These are phyloP conservation scores for Daldinia sp. DNA, from an alignment of 2,329 filamentous ascomycete species.

Conservation along the genomic window DNA sequence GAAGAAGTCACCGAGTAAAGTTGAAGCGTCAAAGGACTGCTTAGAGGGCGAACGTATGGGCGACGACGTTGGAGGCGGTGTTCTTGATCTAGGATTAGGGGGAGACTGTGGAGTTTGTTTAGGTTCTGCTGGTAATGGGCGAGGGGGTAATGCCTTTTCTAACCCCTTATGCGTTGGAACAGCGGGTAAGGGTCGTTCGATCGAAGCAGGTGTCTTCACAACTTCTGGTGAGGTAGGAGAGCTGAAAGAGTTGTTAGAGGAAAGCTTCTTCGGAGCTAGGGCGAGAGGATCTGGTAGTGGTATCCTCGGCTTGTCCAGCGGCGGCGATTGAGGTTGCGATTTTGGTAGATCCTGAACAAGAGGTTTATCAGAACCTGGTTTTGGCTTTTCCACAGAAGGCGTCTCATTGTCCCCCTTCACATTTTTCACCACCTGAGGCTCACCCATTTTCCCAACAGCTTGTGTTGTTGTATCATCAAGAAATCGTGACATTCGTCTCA, in stretches of 20 bases:
- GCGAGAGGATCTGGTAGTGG: constrained; percentile 49
- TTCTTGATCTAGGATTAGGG: constrained; percentile 41
- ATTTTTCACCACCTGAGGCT: constrained; percentile 44
- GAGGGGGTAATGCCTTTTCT: constrained; percentile 34
- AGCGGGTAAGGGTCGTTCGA: constrained; percentile 52
- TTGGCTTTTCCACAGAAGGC: constrained; percentile 32
- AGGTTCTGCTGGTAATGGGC: constrained; percentile 43
- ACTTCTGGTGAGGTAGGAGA: constrained; percentile 55
- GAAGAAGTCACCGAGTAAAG: constrained; percentile 81
- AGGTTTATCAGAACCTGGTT: constrained; percentile 37
- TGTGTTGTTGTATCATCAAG: constrained; percentile 59
- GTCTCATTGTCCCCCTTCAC: constrained; percentile 35
- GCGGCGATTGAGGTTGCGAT: constrained; percentile 43
- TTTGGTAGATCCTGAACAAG: constrained; percentile 34
- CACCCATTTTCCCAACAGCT: constrained; percentile 43
- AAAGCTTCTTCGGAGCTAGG: constrained; percentile 44
- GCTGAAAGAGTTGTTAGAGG: constrained; percentile 44
- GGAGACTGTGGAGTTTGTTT: constrained; percentile 41
- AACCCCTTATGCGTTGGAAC: constrained; percentile 46
- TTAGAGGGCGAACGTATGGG: constrained; percentile 63
- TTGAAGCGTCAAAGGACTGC: constrained; percentile 61
- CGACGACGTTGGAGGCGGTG: constrained; percentile 51
- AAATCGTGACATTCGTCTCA: constrained; percentile 71
- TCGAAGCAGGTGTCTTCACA: constrained; percentile 53
- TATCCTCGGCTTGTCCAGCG: constrained; percentile 46